phyloP scores from a whole-genome alignment of 306 rosid genomes.

The Styphnolobium japonicum region DNA sequence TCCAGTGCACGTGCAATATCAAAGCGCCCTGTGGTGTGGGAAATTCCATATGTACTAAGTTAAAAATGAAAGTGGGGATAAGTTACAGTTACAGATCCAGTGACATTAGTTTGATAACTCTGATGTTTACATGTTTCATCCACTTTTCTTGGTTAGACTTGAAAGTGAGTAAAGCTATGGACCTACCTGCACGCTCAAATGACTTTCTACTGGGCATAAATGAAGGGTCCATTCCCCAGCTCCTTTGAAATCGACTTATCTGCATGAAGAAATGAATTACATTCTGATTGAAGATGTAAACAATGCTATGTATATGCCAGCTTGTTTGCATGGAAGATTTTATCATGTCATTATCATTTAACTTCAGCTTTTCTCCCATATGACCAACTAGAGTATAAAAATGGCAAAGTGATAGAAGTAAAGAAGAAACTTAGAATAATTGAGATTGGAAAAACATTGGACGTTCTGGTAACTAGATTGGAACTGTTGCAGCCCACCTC shows the following conservation, averaged over 20 bases:
- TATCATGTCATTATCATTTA: not conserved
- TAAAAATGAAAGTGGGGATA: not conserved
- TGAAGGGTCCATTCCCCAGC: constrained; percentile 94
- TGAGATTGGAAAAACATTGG: not conserved
- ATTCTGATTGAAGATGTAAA: not conserved
- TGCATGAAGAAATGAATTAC: constrained; percentile 34
- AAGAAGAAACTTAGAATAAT: not conserved
- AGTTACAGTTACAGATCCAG: not conserved
- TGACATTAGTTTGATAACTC: not conserved
- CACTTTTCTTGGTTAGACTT: not conserved
- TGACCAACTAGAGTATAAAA: too few species aligned
- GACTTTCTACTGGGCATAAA: constrained; percentile 94
- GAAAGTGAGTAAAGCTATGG: not conserved
- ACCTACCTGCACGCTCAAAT: constrained; percentile 90
- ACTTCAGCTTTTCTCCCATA: not conserved
- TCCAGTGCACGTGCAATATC: constrained; percentile 92
- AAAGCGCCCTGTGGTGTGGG: constrained; percentile 60
- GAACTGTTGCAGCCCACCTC: constrained; percentile 47
- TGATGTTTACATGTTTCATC: not conserved
- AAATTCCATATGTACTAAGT: constrained; percentile 10
- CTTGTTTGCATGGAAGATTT: not conserved
- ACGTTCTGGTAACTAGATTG: not conserved
- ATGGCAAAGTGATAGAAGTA: too few species aligned
- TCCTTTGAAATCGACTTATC: constrained; percentile 79
- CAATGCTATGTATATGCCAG: not conserved